phyloP scores from a whole-genome alignment of 192 early-diverging fungal species.

The Podila epigama region DNA sequence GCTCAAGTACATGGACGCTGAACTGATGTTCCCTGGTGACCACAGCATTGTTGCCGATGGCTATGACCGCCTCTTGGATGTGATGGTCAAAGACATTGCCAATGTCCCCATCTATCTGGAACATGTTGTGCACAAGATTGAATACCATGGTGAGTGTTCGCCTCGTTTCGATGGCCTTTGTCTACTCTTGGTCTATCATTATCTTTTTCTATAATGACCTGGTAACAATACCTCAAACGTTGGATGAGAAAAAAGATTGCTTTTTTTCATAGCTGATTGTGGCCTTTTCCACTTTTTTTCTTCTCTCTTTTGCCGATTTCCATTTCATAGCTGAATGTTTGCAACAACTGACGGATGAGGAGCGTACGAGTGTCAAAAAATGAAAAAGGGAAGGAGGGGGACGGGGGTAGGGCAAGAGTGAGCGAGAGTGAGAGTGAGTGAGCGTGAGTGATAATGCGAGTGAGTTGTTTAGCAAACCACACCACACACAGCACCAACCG shows the following conservation, averaged over 20 bases:
- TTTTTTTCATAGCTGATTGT: neutral
- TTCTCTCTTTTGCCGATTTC: too few relatives aligned
- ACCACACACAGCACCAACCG: too few relatives aligned
- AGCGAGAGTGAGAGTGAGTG: too few relatives aligned
- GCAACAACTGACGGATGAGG: neutral
- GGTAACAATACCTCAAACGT: neutral
- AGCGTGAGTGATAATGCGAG: too few relatives aligned
- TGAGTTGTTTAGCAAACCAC: too few relatives aligned
- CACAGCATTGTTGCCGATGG: constrained; percentile 44
- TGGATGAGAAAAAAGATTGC: neutral
- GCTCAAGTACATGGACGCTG: constrained; percentile 52
- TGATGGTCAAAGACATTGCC: constrained; percentile 17
- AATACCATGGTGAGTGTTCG: constrained; percentile 47
- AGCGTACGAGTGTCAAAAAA: neutral
- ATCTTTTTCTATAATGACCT: neutral
- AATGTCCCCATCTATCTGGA: constrained; percentile 33
- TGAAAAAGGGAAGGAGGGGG: neutral
- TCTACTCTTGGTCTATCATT: constrained; percentile 1
- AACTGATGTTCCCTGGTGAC: constrained; percentile 43
- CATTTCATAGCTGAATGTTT: neutral
- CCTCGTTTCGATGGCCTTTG: neutral
- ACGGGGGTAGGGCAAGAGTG: too few relatives aligned
- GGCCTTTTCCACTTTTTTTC: neutral
- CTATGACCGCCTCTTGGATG: constrained; percentile 39
- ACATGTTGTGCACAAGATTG: constrained; percentile 42